Evolutionary conservation across 139 green algal species (phyloP).

Genomic region (Desmodesmus armatus): DNA sequence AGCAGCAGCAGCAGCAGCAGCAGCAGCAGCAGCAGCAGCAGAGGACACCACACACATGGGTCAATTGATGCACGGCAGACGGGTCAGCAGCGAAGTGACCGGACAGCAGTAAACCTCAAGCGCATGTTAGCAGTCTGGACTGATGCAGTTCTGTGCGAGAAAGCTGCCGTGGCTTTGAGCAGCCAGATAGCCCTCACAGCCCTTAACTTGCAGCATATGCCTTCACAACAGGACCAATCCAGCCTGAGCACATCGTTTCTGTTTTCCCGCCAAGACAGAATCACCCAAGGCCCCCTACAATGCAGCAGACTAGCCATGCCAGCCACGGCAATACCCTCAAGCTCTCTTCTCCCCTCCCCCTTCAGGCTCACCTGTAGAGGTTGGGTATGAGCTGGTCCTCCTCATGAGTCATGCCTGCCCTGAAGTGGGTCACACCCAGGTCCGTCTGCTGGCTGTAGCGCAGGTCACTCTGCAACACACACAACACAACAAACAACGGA

Average conservation of each 20-base stretch:
- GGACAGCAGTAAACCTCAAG: background rate
- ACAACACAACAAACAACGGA: background rate
- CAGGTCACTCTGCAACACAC: slow-evolving; percentile 91
- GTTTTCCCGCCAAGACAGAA: background rate
- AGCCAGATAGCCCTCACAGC: too few species aligned
- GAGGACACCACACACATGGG: background rate
- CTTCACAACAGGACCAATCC: background rate
- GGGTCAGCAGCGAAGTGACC: background rate
- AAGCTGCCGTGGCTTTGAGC: background rate
- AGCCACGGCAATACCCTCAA: background rate
- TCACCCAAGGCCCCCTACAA: background rate
- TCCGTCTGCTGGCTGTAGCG: slow-evolving; percentile 98
- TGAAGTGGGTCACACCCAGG: slow-evolving; percentile 98
- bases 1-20: background rate
- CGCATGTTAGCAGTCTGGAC: too few species aligned
- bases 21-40: background rate
- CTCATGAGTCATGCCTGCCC: slow-evolving; percentile 97
- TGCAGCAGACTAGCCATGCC: background rate
- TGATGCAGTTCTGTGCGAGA: background rate
- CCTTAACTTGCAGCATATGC: too few species aligned
- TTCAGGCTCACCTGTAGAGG: slow-evolving; percentile 86
- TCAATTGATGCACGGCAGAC: background rate
- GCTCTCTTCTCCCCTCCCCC: slow-evolving; percentile 47
- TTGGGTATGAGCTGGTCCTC: slow-evolving; percentile 99
- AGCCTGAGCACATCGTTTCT: background rate